Evolutionary conservation across 1,139 yeast genomes (phyloP), one percentile per base, ranked within the genome.

Genomic region (Magnusiomyces tetraspermus): DNA sequence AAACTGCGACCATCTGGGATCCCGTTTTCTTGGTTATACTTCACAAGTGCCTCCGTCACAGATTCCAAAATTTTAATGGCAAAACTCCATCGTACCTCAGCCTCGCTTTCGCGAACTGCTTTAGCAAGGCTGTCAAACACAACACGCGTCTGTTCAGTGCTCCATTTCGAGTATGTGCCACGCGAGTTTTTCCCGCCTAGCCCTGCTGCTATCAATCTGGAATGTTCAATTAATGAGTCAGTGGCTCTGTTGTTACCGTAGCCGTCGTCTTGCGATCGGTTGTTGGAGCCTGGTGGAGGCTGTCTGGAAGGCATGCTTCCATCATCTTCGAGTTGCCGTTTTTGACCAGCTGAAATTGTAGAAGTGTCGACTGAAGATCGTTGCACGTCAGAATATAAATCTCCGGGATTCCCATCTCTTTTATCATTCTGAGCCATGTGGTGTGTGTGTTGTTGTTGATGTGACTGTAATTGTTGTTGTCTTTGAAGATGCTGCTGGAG

Each of bases 121-220:
- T 22, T 19, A 10, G 19, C 30, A 10, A 46, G 22, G n/a, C 42
- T 33, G 36, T 46, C 42, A 22, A 46, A 46, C 4, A 46, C 49
- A 4, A 22, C 41, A 8, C 30, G 17, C 11, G 49, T 46, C 36
- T 46, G 49, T 13, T 28, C 41, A 4, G 41, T 33, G 31, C 31
- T 46, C 49, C 49, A 46, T 23, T 46, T 46, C 5, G 41, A 23
- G 31, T 46, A 46, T n/a, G 49, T 36, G 2, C 49, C 49, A 13
- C 49, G 41, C 2, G 30, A 22, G 5, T 17, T 22, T 23, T 46
- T 46, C 21, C 42, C 42, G 15, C 42, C 42, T 3, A 24, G 10
- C 11, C 24, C 24, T 4, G 42, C 23, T 5, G 42, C 5, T 19
- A 6, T n/a, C 6, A 5, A 6, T 21, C n/a, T 13, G 6, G 24